Base-by-base conservation (phyloP, 306 rosid species). In the Fragaria ananassa region DNA sequence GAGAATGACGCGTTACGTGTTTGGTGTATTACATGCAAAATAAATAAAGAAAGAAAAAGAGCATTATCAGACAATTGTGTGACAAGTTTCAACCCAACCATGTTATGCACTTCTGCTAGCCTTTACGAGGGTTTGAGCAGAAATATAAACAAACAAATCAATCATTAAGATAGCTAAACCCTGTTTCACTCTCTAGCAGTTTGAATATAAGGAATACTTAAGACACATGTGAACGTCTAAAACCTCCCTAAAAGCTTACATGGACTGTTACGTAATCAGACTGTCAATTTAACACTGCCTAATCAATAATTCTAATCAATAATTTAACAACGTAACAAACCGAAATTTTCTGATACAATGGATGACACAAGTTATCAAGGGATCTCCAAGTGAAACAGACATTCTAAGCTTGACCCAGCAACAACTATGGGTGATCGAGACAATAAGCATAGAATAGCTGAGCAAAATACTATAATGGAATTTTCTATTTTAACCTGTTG, bases 1-100 rank as follows among this genome's bases (percentile, higher is more conserved):
- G 85, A 68, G 82, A 82, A 72, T 39, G 81, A 74, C 79, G 76
- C 82, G 75, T 47, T 77, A 72, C 79, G 79, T 73, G 82, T 77
- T 77, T 77, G 81, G 76, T 47, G 79, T 31, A 14, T 0, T 47
- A 58, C 79, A 78, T 73, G 79, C 72, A 29, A 34, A 34, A 64
- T 1, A 12, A 37, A 5, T 4, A 17, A 15, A 34, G 12, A 62
- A 13, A 35, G 5, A 17, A 64, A n/a, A 31, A 14, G 47, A 56
- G 49, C 56, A 31, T 19, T n/a, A 49, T 37, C 65, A 73, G 79
- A 82, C 81, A 82, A 61, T 29, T 70, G 27, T 15, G 60, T 50
- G 82, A 42, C 79, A 82, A 64, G 74, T 5, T 72, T 77, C 71
- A 77, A 73, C 68, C 18, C 61, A 49, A 61, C 68, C 82, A 74